These are phyloP conservation scores for Teratosphaeria destructans DNA, from an alignment of 2,329 filamentous ascomycete species.

Conservation along the genomic window DNA sequence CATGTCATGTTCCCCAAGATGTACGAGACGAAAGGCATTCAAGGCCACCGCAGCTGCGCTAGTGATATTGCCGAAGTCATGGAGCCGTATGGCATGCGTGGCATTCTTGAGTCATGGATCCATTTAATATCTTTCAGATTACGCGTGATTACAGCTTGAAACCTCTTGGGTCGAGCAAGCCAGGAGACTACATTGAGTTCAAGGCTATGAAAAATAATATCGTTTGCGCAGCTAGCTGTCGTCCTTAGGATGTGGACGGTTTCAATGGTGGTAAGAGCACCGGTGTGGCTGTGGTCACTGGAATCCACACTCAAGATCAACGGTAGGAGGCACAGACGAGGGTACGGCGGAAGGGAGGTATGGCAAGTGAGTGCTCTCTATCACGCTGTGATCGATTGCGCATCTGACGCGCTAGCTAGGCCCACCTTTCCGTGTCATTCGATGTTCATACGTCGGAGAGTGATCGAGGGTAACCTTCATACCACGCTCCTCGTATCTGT, in stretches of 20 bases:
- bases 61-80: constrained; percentile 30
- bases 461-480: background rate
- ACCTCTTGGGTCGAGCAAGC: constrained; percentile 25
- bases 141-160: constrained; percentile 31
- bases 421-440: too few relatives aligned
- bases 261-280: constrained; percentile 31
- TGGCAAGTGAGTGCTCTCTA: background rate
- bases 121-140: constrained; percentile 34
- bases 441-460: background rate
- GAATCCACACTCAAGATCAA: constrained; percentile 2
- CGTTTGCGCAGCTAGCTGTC: constrained; percentile 28
- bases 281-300: constrained; percentile 27
- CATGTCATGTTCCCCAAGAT: constrained; percentile 32
- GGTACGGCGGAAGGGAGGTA: background rate
- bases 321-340: background rate
- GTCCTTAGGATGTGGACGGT: constrained; percentile 29
- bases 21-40: constrained; percentile 24
- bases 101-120: constrained; percentile 26
- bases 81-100: constrained; percentile 17
- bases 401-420: too few relatives aligned
- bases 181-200: constrained; percentile 31
- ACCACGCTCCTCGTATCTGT: background rate
- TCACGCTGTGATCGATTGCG: background rate
- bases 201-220: constrained; percentile 25
- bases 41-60: constrained; percentile 28